Percentiles rank a stretch among this genome's conserved stretches.
Conservation (phyloP, 2,329 filamentous ascomycete genomes). For the Lizonia empirigonia region DNA sequence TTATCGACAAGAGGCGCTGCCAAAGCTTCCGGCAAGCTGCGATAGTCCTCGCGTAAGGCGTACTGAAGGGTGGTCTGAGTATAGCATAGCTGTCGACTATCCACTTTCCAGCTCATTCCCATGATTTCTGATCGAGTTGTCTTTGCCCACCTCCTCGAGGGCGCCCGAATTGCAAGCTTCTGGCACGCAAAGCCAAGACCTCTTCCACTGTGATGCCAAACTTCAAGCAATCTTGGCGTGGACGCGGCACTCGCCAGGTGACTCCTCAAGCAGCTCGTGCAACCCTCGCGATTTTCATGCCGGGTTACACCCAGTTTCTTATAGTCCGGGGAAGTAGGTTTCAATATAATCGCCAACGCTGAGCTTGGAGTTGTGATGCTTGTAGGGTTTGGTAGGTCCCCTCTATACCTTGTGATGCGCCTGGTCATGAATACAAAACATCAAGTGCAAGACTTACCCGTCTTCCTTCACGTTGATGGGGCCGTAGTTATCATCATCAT, state of each 20-base stretch:
- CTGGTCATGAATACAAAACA: slow-evolving; percentile 18
- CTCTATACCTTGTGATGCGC: slow-evolving; percentile 34
- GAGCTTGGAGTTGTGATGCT: neutral
- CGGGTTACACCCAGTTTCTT: slow-evolving; percentile 4
- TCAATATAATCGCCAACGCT: neutral
- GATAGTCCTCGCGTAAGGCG: slow-evolving; percentile 43
- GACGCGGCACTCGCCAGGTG: neutral
- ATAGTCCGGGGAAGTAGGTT: neutral
- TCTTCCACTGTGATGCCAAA: slow-evolving; percentile 15
- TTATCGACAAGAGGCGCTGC: slow-evolving; percentile 72
- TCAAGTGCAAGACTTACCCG: slow-evolving; percentile 68
- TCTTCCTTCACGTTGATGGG: slow-evolving; percentile 83
- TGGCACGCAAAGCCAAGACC: slow-evolving; percentile 16
- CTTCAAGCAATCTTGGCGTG: slow-evolving; percentile 11
- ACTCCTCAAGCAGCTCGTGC: slow-evolving; percentile 2
- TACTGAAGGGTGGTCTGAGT: slow-evolving; percentile 38
- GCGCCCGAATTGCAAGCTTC: slow-evolving; percentile 8
- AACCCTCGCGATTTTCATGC: neutral
- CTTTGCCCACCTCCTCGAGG: slow-evolving; percentile 22
- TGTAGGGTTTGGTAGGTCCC: neutral
- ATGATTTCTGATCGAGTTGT: slow-evolving; percentile 30
- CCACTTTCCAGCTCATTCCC: slow-evolving; percentile 36
- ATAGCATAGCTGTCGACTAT: slow-evolving; percentile 42
- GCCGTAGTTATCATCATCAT: slow-evolving; percentile 52
- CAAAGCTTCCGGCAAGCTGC: slow-evolving; percentile 45